phyloP scores from a whole-genome alignment of 192 early-diverging fungal species.

The Radiomyces spectabilis region DNA sequence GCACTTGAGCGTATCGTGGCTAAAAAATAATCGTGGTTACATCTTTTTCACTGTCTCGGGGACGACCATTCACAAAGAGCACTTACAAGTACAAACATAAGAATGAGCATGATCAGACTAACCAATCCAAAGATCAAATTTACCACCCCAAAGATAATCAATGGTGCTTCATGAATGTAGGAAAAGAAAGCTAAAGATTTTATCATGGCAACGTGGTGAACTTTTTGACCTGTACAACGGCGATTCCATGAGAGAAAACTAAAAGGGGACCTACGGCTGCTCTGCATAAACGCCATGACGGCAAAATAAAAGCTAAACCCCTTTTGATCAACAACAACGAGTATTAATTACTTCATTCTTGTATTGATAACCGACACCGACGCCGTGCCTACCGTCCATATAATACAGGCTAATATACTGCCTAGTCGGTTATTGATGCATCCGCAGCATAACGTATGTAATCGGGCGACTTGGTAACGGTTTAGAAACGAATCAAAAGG shows the following conservation, averaged over 20 bases:
- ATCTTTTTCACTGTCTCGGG: neutral
- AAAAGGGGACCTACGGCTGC: conserved; percentile 8
- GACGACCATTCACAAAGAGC: neutral
- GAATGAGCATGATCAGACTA: neutral
- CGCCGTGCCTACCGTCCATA: conserved; percentile 6
- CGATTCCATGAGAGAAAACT: neutral
- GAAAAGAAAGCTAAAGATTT: conserved; percentile 10
- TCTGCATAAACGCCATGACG: conserved; percentile 9
- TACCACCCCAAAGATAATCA: conserved; percentile 17
- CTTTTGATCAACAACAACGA: neutral
- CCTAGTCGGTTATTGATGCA: conserved; percentile 5
- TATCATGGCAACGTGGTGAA: neutral
- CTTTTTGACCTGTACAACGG: neutral
- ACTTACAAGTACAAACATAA: neutral
- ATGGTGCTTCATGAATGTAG: conserved; percentile 3
- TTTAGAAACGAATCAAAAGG: too few relatives aligned
- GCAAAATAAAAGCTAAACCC: conserved; percentile 14
- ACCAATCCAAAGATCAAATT: conserved; percentile 16
- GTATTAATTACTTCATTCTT: neutral
- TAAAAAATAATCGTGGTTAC: too few relatives aligned
- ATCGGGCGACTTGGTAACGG: neutral
- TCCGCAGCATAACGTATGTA: conserved; percentile 13
- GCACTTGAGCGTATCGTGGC: too few relatives aligned
- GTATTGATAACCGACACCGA: neutral
- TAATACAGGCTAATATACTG: conserved; percentile 1